Evolutionary conservation across 208 protist species (phyloP), one percentile per base, ranked within the genome.

Genomic region (Porcisia hertigi): DNA sequence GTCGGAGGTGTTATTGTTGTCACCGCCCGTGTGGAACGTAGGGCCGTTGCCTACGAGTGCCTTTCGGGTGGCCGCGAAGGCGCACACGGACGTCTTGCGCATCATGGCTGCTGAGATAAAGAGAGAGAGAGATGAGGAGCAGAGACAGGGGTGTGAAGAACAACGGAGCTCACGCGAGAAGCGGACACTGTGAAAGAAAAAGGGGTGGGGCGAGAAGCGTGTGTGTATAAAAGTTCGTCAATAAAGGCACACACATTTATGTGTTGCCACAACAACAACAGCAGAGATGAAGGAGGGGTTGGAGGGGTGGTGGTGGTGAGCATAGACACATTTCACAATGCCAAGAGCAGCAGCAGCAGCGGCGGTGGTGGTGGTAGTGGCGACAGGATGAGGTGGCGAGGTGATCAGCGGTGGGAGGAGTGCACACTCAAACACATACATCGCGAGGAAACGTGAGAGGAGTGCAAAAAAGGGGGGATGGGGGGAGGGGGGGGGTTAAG

Each of bases 1-100:
- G 63, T 95, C 88, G 39, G 81, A 86, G 36, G 84, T 93, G 85
- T 95, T 93, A 80, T 88, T 94, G 86, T 87, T 88, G 78, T 93
- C 92, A 83, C 93, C 93, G 78, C 90, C 93, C 25, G 93, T 96
- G 53, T 82, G 88, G 81, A 97, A 96, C 30, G 93, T 97, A 57
- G 88, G 86, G 65, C 93, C 93, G 82, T 97, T 97, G 69, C 92
- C 92, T 76, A 97, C 93, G 39, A 94, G 83, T 52, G 83, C 80
- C 64, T 84, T 86, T 58, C 90, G 87, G 12, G 93, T 96, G 55
- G 87, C 81, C 54, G 85, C 70, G 64, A 97, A 81, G 58, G 91
- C 87, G 66, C 75, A 85, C n/a, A 93, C 57, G 23, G 80, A 85
- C 74, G 93, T 93, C 76, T 88, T 89, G 81, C 91, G 91, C 90